Evolutionary conservation across 1,284 basidiomycete genomes (phyloP), one percentile per base, ranked within the genome.

Genomic region (Malassezia psittaci): DNA sequence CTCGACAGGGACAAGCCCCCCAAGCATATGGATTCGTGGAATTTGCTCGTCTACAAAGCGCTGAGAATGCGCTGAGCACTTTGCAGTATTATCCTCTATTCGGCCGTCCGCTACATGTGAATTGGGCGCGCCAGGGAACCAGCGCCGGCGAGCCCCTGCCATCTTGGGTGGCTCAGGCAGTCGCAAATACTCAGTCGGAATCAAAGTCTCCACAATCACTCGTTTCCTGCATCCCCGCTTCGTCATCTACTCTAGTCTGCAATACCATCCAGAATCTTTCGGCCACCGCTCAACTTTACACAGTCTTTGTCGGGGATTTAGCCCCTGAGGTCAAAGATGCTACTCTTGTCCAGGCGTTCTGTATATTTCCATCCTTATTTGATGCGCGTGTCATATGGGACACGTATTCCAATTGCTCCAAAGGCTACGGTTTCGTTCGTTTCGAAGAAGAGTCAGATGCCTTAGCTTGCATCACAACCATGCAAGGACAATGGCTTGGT

Each of bases 321-420:
- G 87, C 87, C 65, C 90, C 93, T 11, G 93, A 98, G 75, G 90
- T 99, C 72, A 96, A 90, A 76, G 93, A 99, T 74, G 88, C 90
- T n/a, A 86, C 93, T 51, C 83, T 99, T 53, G 86, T 80, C 50
- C 91, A 96, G 78, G 91, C 93, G 15, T 99, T 99, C 79, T 84
- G 83, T 65, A 87, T 88, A 38, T 96, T 96, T 75, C 88, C 90
- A 36, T 88, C 86, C 54, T 81, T 99, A 76, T 90, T 87, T 56
- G 93, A 99, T 76, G 93, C 91, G 46, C 83, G 93, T 45, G 91
- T 98, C 65, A 99, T 99, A 91, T 96, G 93, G 90, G 93, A 98
- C 76, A 91, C 94, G 88, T 93, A 91, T 79, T 94, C 90, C 55
- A 91, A 93, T 64, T 96, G 96, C 79, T 93, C 88, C 73, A 84